Evolutionary conservation across 2,329 filamentous ascomycete species (phyloP), one percentile per base, ranked within the genome.

Genomic region (Aureobasidium leucospermi): DNA sequence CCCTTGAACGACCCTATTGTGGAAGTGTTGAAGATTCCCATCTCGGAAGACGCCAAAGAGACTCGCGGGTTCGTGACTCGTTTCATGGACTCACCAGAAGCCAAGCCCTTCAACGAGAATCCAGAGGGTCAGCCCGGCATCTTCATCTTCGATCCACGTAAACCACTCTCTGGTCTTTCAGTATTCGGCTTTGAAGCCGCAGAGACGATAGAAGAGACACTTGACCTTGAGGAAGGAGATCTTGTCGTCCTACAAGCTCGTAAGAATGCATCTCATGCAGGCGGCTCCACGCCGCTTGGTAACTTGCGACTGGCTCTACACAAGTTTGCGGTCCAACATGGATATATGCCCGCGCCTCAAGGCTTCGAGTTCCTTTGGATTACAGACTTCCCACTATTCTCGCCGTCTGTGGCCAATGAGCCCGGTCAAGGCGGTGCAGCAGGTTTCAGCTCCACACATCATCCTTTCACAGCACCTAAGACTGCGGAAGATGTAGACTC

Each of bases 391-490:
- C 94, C 94, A 11, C 84, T 99, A 67, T 99, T 99, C 76, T 91
- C 90, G 1, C 89, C 87, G 0, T 75, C 76, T 9, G 81, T 81
- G 56, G 84, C 82, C 53, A 74, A 75, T 8, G 78, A 88, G 48
- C 88, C 89, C 0, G 90, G 90, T 1, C 92, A 97, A 74, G 90
- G 89, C 57, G 91, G 91, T 16, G 73, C 79, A 1, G 85, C 91
- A 0, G 91, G 92, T 4, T 85, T 97, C 67, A 85, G 87, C 9
- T 86, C 93, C 0, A 96, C 92, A 0, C 94, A 99, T 69, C 94
- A 99, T 71, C 94, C 94, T 0, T 99, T 99, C 74, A 99, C 94
- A 0, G 89, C 94, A 0, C 94, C 94, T 0, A 84, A 89, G 38
- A 84, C 84, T 0, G 73, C 80, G 0, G 76, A 78, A 4, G 92